Base-by-base conservation (phyloP, 371 early-diverging fungal species). In the Mortierella sp. region DNA sequence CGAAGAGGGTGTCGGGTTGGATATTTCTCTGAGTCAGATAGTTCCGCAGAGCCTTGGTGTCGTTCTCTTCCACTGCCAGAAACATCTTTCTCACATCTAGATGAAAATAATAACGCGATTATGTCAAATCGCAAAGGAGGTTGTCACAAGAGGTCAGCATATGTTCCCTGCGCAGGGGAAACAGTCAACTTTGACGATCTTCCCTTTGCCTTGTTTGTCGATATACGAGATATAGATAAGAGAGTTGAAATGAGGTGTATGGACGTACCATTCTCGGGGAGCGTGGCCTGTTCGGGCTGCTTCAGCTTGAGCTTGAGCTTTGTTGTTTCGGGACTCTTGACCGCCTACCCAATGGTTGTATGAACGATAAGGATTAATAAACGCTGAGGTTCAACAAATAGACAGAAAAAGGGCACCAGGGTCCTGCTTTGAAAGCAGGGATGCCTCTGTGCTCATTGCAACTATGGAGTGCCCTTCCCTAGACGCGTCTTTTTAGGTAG, bases 1-100 rank as follows among this genome's bases (percentile, higher is more conserved):
- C 85, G 21, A 91, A 90, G 3, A 93, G 83, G 26, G 91, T 90
- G 80, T 94, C 92, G 21, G 92, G 89, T 70, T 92, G 88, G 8
- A 95, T 74, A 24, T 89, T 80, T 54, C 74, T 80, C 48, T 80
- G 75, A 26, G 78, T 48, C 42, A 86, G 58, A 48, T 77, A 82
- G 14, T 48, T 21, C 50, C 72, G 80, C 55, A 86, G 24, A 42
- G 78, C 58, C 72, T 86, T 86, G 72, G 60, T 70, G 47, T 86
- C 82, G 65, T 82, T 82, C 73, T 80, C 78, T 60, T 86, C 87
- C 60, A 86, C 75, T 8, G 82, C 82, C 16, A 78, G 55, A 65
- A 86, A 86, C 76, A 86, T 31, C 65, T 82, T 80, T 68, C 82
- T 82, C 45, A 80, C 70, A 50, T 86, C 87, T 86, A 58, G 21